Evolutionary conservation across 108 stramenopile genomes (phyloP).

Genomic region (Pseudonitzschia multiseries): DNA sequence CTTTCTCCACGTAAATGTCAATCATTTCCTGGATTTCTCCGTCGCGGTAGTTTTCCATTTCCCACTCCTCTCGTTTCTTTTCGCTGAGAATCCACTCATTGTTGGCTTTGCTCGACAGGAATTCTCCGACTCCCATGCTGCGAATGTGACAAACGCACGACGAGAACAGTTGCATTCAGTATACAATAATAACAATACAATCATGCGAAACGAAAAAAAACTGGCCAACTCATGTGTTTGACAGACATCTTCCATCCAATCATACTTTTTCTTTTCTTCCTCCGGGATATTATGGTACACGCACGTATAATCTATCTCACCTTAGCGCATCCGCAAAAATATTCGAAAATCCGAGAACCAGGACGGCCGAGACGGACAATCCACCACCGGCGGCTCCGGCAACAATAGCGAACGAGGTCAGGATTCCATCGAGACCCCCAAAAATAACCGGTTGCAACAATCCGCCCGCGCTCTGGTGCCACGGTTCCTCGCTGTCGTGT

Average conservation of each 20-base stretch:
- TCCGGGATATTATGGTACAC: no score
- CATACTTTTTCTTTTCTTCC: no score
- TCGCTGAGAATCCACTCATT: conserved; percentile 95
- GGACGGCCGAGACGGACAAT: conserved; percentile 76
- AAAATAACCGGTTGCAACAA: conserved; percentile 83
- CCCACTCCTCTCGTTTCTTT: conserved; percentile 91
- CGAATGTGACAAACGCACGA: not conserved
- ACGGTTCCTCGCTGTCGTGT: conserved; percentile 41
- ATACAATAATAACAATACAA: no score
- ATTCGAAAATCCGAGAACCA: conserved; percentile 95
- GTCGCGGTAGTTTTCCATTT: conserved; percentile 92
- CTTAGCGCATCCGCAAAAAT: conserved; percentile 95
- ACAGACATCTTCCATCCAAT: no score
- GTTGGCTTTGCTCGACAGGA: conserved; percentile 92
- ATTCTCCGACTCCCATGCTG: conserved; percentile 98
- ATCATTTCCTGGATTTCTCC: conserved; percentile 95
- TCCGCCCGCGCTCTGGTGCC: conserved; percentile 81
- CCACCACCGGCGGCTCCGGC: conserved; percentile 95
- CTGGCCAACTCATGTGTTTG: no score
- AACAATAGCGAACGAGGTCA: conserved; percentile 97
- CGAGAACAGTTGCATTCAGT: not conserved
- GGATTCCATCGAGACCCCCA: conserved; percentile 97
- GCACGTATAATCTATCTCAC: conserved; percentile 22
- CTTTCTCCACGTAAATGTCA: conserved; percentile 77
- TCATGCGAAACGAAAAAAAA: not conserved